phyloP scores from a whole-genome alignment of 1,139 yeast species.

The Debaryomyces psychrophilus region DNA sequence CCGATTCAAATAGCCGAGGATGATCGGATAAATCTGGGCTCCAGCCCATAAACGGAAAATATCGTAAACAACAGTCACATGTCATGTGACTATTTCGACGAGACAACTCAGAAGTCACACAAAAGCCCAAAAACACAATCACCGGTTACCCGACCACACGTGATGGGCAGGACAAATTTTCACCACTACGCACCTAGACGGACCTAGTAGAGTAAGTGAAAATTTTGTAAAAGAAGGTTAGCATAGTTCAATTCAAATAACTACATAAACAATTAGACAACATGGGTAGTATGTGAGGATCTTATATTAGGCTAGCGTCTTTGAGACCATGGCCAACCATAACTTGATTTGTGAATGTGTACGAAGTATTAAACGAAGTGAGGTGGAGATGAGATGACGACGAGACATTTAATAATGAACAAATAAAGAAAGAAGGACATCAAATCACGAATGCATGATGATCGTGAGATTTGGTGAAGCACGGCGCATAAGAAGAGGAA shows the following conservation, averaged over 20 bases:
- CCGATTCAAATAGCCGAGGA: background rate
- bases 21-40: too few species aligned
- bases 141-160: constrained; percentile 5
- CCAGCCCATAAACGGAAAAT: background rate
- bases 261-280: constrained; percentile 41
- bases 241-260: constrained; percentile 6
- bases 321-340: background rate
- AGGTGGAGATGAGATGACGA: background rate
- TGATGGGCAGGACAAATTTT: background rate
- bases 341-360: constrained; percentile 1
- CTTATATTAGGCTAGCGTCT: constrained; percentile 1
- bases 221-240: constrained; percentile 9
- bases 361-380: background rate
- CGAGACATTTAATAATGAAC: background rate
- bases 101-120: background rate
- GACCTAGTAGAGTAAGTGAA: constrained; percentile 9
- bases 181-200: constrained; percentile 2
- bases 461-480: too few species aligned
- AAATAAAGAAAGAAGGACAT: background rate
- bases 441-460: background rate
- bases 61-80: background rate
- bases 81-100: background rate
- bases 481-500: background rate
- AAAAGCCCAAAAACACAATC: background rate
- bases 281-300: constrained; percentile 67